phyloP scores from a whole-genome alignment of 2,329 filamentous ascomycete genomes.

The Tolypocladium guangdongense region DNA sequence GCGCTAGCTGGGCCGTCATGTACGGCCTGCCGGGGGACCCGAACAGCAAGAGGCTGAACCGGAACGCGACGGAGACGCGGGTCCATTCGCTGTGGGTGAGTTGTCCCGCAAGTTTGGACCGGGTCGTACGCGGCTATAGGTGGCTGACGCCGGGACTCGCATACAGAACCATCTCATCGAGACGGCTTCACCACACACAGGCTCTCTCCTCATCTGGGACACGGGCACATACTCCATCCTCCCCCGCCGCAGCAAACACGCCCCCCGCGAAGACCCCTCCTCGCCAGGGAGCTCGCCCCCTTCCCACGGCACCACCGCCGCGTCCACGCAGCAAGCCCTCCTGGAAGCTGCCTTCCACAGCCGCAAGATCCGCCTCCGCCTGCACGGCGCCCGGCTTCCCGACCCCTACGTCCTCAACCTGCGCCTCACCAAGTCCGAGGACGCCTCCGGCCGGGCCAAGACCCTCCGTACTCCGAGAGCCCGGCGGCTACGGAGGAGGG shows the following conservation, averaged over 20 bases:
- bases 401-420: conserved; percentile 41
- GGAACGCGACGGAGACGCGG: conserved; percentile 51
- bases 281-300: conserved; percentile 14
- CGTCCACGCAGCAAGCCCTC: conserved; percentile 31
- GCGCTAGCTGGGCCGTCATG: conserved; percentile 54
- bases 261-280: conserved; percentile 17
- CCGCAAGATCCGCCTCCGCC: conserved; percentile 44
- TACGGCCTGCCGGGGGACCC: conserved; percentile 50
- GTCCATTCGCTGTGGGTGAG: conserved; percentile 49
- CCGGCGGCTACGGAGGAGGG: not conserved
- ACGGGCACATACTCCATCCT: conserved; percentile 47
- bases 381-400: conserved; percentile 44
- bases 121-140: not conserved
- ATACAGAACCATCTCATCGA: conserved; percentile 49
- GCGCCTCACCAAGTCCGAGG: conserved; percentile 37
- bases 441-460: conserved; percentile 20
- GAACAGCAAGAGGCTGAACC: conserved; percentile 40
- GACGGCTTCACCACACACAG: conserved; percentile 40
- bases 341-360: conserved; percentile 39
- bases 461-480: conserved; percentile 1
- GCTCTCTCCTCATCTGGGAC: conserved; percentile 52
- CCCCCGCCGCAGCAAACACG: conserved; percentile 25
- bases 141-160: not conserved
- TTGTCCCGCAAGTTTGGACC: not conserved
- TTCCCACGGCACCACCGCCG: conserved; percentile 9